A percentile compares a stretch with the other conserved stretches of the same genome.
phyloP scores from a whole-genome alignment of 768 basidiomycete species.

The Collybia sordida region DNA sequence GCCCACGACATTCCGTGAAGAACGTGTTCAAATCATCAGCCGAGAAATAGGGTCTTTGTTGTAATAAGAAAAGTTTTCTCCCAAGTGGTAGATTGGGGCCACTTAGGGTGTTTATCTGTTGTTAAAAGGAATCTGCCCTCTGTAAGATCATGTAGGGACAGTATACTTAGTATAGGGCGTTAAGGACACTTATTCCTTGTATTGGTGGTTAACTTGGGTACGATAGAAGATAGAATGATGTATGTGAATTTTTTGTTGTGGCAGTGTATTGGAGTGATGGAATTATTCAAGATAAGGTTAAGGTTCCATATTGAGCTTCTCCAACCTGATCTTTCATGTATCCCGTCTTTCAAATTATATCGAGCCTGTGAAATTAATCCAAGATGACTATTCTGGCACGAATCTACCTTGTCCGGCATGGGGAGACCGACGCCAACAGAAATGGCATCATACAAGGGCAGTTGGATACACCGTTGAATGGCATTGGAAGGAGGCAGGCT shows the following conservation, averaged over 20 bases:
- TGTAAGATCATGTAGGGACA: neutral
- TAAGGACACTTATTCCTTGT: constrained; percentile 2
- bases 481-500: constrained; percentile 60
- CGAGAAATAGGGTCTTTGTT: constrained; percentile 48
- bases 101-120: constrained; percentile 3
- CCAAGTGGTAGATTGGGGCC: constrained; percentile 5
- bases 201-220: neutral
- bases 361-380: neutral
- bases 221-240: neutral
- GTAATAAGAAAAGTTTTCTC: constrained; percentile 20
- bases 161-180: neutral
- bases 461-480: constrained; percentile 66
- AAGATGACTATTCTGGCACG: constrained; percentile 33
- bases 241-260: neutral
- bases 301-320: neutral
- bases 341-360: too few relatives aligned
- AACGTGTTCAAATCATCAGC: constrained; percentile 51
- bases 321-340: too few relatives aligned
- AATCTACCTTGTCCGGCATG: constrained; percentile 73
- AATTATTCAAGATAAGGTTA: neutral
- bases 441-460: constrained; percentile 74
- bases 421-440: constrained; percentile 73
- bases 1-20: constrained; percentile 53
- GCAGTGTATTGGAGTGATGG: neutral
- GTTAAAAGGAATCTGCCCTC: neutral